Evolutionary conservation across 345 rosid genomes (phyloP), one percentile per base, ranked within the genome.

Genomic region (Sonneratia alba): DNA sequence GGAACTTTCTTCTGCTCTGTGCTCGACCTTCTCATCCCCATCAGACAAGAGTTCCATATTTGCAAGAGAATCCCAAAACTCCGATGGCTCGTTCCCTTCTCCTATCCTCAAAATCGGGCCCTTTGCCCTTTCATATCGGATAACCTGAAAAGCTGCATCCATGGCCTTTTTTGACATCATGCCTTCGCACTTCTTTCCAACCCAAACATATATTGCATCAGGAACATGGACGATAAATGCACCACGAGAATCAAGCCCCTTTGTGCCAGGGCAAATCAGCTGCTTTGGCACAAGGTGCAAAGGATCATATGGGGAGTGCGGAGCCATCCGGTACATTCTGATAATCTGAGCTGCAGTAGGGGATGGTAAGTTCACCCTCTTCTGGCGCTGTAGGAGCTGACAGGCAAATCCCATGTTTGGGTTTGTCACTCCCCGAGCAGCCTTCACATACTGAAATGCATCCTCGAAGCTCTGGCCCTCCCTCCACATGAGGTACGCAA

Each of bases 401-500:
- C 90, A 85, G 67, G 93, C 91, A 73, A 89, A 89, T 43, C 93
- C 93, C 82, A 87, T 87, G 66, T 89, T 89, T 8, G 93, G 93
- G 67, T 89, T 87, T 0, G 93, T 87, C 72, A 89, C 89, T 47
- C 91, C 89, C 71, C 91, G 77, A 0, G 93, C 89, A 21, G 89
- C 86, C 85, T 87, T 89, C 68, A 89, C 93, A 69, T 77, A 80
- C 53, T 80, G 91, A 79, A 89, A 89, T 3, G 93, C 93, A 63
- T 87, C 91, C 66, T 89, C 91, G 70, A 89, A 89, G 77, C 87
- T 87, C 82, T 85, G 93, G 19, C 91, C 87, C 40, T 89, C 79
- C 79, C 89, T 87, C 91, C 93, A 89, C 91, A 87, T 89, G 48
- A 87, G 87, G 81, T 89, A 89, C 12, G 91, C 93, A 71, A 89